These are phyloP conservation scores for Alternaria longipes DNA, from an alignment of 2,329 filamentous ascomycete species.

Conservation along the genomic window DNA sequence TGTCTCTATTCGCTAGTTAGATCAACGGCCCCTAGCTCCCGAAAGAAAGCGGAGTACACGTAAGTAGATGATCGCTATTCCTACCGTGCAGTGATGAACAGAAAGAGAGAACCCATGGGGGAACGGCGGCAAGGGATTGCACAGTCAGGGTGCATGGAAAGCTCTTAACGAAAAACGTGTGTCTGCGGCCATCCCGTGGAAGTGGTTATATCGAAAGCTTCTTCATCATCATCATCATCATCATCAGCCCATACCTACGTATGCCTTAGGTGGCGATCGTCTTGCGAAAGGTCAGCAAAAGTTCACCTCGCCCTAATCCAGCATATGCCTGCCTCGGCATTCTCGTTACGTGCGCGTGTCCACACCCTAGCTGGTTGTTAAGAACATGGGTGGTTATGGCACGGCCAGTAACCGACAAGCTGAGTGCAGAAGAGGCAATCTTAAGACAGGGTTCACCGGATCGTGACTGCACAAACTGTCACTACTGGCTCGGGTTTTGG, in stretches of 20 bases:
- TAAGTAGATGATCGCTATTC: slow-evolving; percentile 6
- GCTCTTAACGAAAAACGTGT: slow-evolving; percentile 8
- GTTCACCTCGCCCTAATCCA: not conserved
- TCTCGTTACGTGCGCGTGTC: slow-evolving; percentile 6
- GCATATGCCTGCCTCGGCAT: slow-evolving; percentile 8
- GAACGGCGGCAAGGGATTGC: slow-evolving; percentile 4
- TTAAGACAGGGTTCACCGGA: slow-evolving; percentile 1
- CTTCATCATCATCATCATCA: slow-evolving; percentile 5
- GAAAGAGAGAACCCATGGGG: slow-evolving; percentile 5
- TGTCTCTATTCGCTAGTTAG: not conserved
- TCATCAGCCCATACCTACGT: not conserved
- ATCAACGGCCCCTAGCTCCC: slow-evolving; percentile 3
- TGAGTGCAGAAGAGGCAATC: not conserved
- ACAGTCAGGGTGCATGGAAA: slow-evolving; percentile 1
- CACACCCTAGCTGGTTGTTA: slow-evolving; percentile 1
- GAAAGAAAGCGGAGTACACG: slow-evolving; percentile 10
- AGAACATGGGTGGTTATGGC: not conserved
- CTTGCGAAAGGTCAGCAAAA: slow-evolving; percentile 3
- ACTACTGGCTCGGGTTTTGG: slow-evolving; percentile 5
- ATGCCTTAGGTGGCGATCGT: slow-evolving; percentile 2
- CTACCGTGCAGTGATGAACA: slow-evolving; percentile 2
- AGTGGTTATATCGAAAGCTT: slow-evolving; percentile 11
- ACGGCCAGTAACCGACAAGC: slow-evolving; percentile 1
- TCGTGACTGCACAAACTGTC: slow-evolving; percentile 2
- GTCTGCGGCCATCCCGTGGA: slow-evolving; percentile 2